Percentiles rank a stretch among this genome's conserved stretches.
Evolutionary conservation across 176 grass and related monocot genomes (phyloP).

Genomic region (Eremochloa ophiuroides): DNA sequence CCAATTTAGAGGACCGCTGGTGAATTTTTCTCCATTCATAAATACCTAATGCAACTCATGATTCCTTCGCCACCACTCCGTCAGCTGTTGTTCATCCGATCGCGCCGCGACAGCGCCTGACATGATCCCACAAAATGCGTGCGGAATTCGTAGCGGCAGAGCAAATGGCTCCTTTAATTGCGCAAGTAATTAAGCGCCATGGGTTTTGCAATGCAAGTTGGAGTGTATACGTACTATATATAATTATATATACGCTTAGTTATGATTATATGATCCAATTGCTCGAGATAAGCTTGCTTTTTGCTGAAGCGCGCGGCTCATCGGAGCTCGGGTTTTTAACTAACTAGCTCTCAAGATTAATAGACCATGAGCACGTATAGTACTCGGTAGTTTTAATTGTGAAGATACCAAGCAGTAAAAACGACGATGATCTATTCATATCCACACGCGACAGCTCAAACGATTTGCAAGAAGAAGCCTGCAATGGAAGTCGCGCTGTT

Average conservation of each 20-base stretch:
- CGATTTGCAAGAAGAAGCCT: background rate
- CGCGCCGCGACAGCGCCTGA: conserved; percentile 8
- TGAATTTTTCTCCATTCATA: too few species aligned
- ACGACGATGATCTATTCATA: too few species aligned
- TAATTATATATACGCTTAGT: background rate
- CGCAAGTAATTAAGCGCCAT: background rate
- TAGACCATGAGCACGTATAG: background rate
- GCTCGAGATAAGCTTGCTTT: background rate
- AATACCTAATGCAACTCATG: background rate
- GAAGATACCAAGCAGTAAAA: background rate
- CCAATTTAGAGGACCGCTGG: too few species aligned
- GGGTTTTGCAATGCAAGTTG: background rate
- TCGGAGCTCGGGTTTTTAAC: background rate
- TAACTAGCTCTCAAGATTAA: background rate
- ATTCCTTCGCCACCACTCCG: background rate
- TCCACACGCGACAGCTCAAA: background rate
- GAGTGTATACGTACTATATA: too few species aligned
- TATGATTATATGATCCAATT: background rate
- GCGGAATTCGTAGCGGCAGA: background rate
- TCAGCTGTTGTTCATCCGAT: background rate
- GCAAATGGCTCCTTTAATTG: conserved; percentile 4
- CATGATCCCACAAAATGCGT: conserved; percentile 47
- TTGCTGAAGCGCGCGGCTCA: background rate
- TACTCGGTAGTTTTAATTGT: background rate
- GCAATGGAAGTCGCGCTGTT: background rate